Evolutionary conservation across 305 asterid genomes (phyloP).

Genomic region (Fraxinus xanthoxyloides): DNA sequence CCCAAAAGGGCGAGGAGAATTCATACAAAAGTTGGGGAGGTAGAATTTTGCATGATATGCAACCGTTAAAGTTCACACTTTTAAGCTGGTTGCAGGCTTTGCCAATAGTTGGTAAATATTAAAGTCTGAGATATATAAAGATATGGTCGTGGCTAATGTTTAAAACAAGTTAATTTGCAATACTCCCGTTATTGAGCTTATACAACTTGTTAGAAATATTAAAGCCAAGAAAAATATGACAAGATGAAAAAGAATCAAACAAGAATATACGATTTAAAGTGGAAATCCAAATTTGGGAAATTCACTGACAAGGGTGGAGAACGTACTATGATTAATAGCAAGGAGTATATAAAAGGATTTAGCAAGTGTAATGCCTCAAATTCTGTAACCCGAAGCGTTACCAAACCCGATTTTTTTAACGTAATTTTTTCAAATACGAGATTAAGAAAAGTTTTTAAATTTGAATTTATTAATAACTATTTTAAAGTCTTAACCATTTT

Average conservation of each 20-base stretch:
- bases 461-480: background rate
- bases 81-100: conserved; percentile 26
- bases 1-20: conserved; percentile 32
- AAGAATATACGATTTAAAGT: background rate
- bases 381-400: too few relatives aligned
- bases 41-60: conserved; percentile 32
- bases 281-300: background rate
- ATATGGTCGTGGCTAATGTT: conserved; percentile 27
- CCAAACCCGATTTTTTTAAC: too few relatives aligned
- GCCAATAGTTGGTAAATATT: conserved; percentile 23
- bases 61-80: conserved; percentile 26
- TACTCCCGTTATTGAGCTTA: background rate
- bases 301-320: background rate
- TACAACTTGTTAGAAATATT: background rate
- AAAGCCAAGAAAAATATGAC: background rate
- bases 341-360: background rate
- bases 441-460: background rate
- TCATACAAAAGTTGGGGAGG: conserved; percentile 30
- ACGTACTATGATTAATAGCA: background rate
- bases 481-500: too few relatives aligned
- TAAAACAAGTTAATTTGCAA: background rate
- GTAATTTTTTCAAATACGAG: background rate
- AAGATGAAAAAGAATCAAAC: background rate
- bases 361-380: too few relatives aligned
- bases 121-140: conserved; percentile 18